Base-by-base conservation (phyloP, 1,284 basidiomycete species). In the Microbotryomycetes sp. region DNA sequence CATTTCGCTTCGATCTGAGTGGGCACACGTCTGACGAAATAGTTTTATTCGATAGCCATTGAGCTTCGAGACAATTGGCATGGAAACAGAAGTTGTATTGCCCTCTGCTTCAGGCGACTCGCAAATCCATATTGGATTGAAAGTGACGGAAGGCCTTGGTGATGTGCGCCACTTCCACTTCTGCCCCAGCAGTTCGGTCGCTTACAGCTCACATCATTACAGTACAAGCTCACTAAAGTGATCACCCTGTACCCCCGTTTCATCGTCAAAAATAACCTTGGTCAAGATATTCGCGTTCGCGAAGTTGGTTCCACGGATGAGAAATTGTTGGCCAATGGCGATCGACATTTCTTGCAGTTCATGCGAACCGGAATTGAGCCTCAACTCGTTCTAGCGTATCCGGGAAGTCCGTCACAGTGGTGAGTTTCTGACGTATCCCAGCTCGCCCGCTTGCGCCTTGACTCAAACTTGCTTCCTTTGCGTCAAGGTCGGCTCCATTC, bases 141-240 rank as follows among this genome's bases (percentile, higher is more conserved):
- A 92, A 4, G 97, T 96, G 82, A 82, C 84, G 23, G 93, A 97
- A 75, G 94, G 94, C 4, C 78, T 88, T 28, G 96, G 96, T 52
- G 96, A 93, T 62, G 78, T 78, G 49, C 56, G 77, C 64, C 0
- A 1, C 28, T 19, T 19, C 51, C 19, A 1, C 26, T 15, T 6
- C 45, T 16, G 6, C 15, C 2, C 4, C 22, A 19, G 14, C 4
- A 7, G 4, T 1, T 30, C 19, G 6, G 6, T 4, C n/a, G 9
- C 26, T 12, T 23, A 45, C 14, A 26, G 19, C 36, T 30, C 12
- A 29, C n/a, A n/a, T 6, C 2, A 19, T 3, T 16, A 48, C 74
- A 81, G 81, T 98, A 97, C 78, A 97, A 97, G 75, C 79, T 98
- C 52, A 88, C 87, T 29, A 97, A 97, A 78, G 88, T 97, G 66